These are phyloP conservation scores for Austroboletus niveus DNA, from an alignment of 1,284 basidiomycete species.

Conservation along the genomic window DNA sequence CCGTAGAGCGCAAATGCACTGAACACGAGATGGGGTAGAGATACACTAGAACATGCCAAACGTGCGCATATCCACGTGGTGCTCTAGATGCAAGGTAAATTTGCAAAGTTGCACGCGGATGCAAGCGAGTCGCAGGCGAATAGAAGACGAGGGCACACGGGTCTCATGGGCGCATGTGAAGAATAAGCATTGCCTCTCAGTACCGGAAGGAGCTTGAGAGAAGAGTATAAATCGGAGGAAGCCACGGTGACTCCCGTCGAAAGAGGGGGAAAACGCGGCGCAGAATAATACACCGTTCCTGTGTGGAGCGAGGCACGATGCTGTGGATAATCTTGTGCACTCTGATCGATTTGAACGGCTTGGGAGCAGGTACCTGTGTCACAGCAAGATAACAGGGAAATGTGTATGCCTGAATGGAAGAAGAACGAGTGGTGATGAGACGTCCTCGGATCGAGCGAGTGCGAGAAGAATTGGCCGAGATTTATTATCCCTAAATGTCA, in stretches of 20 bases:
- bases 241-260: constrained; percentile 8
- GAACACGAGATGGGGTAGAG: neutral
- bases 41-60: neutral
- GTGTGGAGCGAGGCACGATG: constrained; percentile 1
- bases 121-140: constrained; percentile 1
- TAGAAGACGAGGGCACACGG: constrained; percentile 5
- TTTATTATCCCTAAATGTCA: neutral
- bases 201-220: constrained; percentile 26
- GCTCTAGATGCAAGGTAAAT: neutral
- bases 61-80: constrained; percentile 2
- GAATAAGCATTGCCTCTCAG: constrained; percentile 14
- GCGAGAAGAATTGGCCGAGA: neutral
- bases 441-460: constrained; percentile 15
- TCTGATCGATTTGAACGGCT: constrained; percentile 4
- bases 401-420: constrained; percentile 2
- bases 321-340: neutral
- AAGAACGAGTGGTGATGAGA: neutral
- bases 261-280: neutral
- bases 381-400: neutral
- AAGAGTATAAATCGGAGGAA: constrained; percentile 4
- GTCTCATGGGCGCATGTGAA: constrained; percentile 10
- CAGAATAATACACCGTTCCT: neutral
- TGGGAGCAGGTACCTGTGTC: neutral
- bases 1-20: neutral
- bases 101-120: constrained; percentile 17